Evolutionary conservation across 139 green algal genomes (phyloP), one percentile per base, ranked within the genome.

Genomic region (Micractinium conductrix): DNA sequence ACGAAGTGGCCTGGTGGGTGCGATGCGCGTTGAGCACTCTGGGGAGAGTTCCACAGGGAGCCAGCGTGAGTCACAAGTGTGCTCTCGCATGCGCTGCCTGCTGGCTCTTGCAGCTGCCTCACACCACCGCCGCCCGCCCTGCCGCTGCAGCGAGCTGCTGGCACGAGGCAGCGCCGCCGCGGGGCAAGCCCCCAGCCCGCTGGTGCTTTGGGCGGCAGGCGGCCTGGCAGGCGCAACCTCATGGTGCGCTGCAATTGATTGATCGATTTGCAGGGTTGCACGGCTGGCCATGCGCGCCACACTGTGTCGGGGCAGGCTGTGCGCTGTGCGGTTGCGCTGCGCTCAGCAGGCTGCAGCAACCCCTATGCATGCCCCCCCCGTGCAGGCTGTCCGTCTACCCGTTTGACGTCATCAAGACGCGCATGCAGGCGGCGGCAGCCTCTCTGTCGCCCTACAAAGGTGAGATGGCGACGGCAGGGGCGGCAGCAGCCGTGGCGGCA

Each of bases 341-440:
- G n/a, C n/a, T n/a, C n/a, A n/a, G n/a, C n/a, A n/a, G n/a, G n/a
- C n/a, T n/a, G n/a, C n/a, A n/a, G n/a, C n/a, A n/a, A n/a, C n/a
- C n/a, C n/a, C n/a, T n/a, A n/a, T n/a, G n/a, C n/a, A n/a, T n/a
- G n/a, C n/a, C n/a, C n/a, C n/a, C n/a, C n/a, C n/a, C n/a, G n/a
- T n/a, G n/a, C n/a, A n/a, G 92, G 91, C 62, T 88, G 7, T 84
- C 69, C 48, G 88, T 96, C 22, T 96, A 96, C 74, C 91, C 90
- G 5, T 50, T 96, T 21, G 94, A 96, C 65, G 87, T 96, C 16
- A 71, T 96, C 28, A 96, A 96, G 81, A 90, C 87, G 6, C 85
- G 93, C 8, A 81, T 96, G 44, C 93, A 96, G 82, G 92, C 83
- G 0, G 67, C 22, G 9, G 53, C 80, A 26, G 65, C 43, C 28